These are phyloP conservation scores for Dictyostelium purpureum DNA, from an alignment of 78 protist genomes.

Conservation along the genomic window DNA sequence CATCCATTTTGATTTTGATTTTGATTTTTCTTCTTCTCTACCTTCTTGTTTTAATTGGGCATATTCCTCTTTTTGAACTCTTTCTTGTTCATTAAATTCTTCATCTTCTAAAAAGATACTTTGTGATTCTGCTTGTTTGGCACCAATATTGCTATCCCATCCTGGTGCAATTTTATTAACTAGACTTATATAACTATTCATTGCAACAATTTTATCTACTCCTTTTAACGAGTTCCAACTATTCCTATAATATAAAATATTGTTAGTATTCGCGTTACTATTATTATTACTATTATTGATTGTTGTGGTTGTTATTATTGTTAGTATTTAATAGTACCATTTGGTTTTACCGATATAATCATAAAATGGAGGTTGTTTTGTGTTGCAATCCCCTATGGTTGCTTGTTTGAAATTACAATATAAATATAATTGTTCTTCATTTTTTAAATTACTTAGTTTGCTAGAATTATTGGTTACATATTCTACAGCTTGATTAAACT, in stretches of 20 bases:
- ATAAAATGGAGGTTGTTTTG: constrained; percentile 58
- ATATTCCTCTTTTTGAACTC: constrained; percentile 2
- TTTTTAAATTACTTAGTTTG: background rate
- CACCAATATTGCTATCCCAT: constrained; percentile 30
- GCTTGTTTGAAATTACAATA: constrained; percentile 68
- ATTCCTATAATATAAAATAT: background rate
- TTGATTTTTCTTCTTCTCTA: constrained; percentile 9
- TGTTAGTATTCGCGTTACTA: background rate
- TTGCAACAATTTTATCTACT: constrained; percentile 34
- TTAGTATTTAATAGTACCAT: too few species aligned
- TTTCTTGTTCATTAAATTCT: background rate
- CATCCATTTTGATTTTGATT: constrained; percentile 7
- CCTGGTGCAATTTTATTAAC: constrained; percentile 11
- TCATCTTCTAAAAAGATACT: constrained; percentile 5
- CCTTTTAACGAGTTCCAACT: constrained; percentile 40
- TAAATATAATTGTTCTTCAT: constrained; percentile 56
- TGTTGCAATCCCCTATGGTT: constrained; percentile 52
- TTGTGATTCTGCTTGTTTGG: background rate
- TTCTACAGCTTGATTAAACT: constrained; percentile 34
- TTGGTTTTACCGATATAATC: constrained; percentile 60
- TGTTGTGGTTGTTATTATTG: too few species aligned
- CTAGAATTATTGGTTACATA: constrained; percentile 23
- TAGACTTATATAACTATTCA: constrained; percentile 37
- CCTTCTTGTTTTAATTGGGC: background rate
- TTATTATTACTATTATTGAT: background rate